Base-by-base conservation (phyloP, 768 basidiomycete genomes). In the Tricholoma hemisulphureum region DNA sequence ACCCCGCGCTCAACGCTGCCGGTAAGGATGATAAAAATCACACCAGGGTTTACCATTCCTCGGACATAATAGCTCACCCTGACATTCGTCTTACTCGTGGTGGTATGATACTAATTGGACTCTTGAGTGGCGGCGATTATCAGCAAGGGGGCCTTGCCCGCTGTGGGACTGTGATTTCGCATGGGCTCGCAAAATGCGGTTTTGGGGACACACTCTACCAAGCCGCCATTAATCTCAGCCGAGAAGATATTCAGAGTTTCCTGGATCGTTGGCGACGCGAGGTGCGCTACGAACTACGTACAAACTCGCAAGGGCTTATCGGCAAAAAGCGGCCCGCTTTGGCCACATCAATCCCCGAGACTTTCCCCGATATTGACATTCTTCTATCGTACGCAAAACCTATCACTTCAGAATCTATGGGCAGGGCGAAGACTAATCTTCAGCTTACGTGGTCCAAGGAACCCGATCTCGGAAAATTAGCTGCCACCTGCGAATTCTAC, bases 71-170 rank as follows among this genome's bases (percentile, higher is more conserved):
- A 21, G 58, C 64, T 0, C 74, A 81, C 62, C 74, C 75, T 0
- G 73, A 77, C 32, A 65, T 80, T 28, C 68, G 62, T 11, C 76
- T 77, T 64, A 88, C 83, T 18, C 85, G 89, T 29, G 88, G 85
- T 26, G 92, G 93, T 2, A 77, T 92, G 63, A 87, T 95, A 52
- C 83, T 95, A 23, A 88, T 95, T 41, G 93, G 87, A 2, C 77
- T 95, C 1, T 78, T 95, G 64, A 86, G 86, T n/a, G 95, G 95
- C 0, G 95, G 95, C 0, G 95, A 98, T 70, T 98, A 97, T 63
- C 82, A 90, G 53, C 83, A 84, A 50, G 88, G 78, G 13, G 90
- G 90, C 16, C 72, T 92, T 7, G 67, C 75, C 8, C 78, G 87
- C 5, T 91, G 87, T 63, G 93, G 93, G 2, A 74, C 82, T 20